phyloP scores from a whole-genome alignment of 441 rosid genomes.

The Adansonia grandidieri region DNA sequence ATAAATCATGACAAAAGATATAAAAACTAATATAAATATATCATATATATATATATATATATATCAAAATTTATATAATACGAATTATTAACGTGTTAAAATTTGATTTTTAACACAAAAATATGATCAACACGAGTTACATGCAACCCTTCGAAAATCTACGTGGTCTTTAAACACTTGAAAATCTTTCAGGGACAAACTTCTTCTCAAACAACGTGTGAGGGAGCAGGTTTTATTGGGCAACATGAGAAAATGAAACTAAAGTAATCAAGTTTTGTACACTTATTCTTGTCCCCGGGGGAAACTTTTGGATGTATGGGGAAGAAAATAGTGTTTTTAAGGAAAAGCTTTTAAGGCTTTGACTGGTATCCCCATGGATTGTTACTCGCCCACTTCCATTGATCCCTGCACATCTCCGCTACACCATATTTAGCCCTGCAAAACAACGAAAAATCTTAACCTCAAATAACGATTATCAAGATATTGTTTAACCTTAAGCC shows the following conservation, averaged over 20 bases:
- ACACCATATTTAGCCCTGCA: conserved; percentile 75
- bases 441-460: background rate
- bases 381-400: conserved; percentile 75
- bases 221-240: too few species aligned
- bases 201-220: too few species aligned
- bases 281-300: too few species aligned
- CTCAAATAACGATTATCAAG: background rate
- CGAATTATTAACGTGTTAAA: background rate
- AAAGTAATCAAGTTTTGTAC: too few species aligned
- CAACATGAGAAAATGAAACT: too few species aligned
- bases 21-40: background rate
- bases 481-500: background rate
- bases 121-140: background rate
- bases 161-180: background rate
- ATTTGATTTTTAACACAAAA: background rate
- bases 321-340: background rate
- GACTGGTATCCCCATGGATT: conserved; percentile 70
- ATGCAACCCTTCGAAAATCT: background rate
- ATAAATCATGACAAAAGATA: background rate
- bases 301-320: background rate
- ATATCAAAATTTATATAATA: background rate
- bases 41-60: too few species aligned
- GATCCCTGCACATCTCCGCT: conserved; percentile 74
- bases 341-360: conserved; percentile 41
- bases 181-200: background rate